phyloP scores from a whole-genome alignment of 73 alveolate genomes.

The Paramecium tetraurelia region DNA sequence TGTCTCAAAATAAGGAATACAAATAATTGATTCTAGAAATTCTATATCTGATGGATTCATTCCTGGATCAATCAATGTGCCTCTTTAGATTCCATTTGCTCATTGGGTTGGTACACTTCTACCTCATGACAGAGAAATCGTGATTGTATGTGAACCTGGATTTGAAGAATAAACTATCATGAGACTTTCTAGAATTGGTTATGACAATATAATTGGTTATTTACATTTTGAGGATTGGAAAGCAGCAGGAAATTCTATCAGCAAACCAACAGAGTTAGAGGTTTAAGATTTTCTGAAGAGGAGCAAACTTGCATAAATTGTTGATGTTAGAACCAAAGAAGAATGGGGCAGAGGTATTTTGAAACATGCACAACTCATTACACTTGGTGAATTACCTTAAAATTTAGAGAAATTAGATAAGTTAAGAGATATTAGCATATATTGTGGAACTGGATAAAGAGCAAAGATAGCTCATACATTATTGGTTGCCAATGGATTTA shows the following conservation, averaged over 20 bases:
- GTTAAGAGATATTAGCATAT: slow-evolving; percentile 35
- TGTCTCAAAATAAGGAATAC: background rate
- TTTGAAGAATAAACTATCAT: slow-evolving; percentile 57
- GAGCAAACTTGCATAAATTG: slow-evolving; percentile 7
- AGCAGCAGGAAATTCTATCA: background rate
- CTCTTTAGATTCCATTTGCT: slow-evolving; percentile 62
- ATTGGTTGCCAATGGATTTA: slow-evolving; percentile 32
- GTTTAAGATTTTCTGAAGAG: slow-evolving; percentile 14
- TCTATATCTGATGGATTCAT: slow-evolving; percentile 47
- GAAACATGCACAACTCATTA: slow-evolving; percentile 44
- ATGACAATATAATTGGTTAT: slow-evolving; percentile 54
- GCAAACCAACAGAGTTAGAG: slow-evolving; percentile 29
- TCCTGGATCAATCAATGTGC: slow-evolving; percentile 57
- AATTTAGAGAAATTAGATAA: slow-evolving; percentile 38
- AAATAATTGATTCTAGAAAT: slow-evolving; percentile 49
- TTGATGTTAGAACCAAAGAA: slow-evolving; percentile 58
- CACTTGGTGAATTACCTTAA: slow-evolving; percentile 49
- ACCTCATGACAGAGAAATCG: slow-evolving; percentile 34
- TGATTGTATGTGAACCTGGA: slow-evolving; percentile 56
- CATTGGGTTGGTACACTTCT: slow-evolving; percentile 64
- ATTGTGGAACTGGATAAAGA: slow-evolving; percentile 62
- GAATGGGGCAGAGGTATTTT: slow-evolving; percentile 50
- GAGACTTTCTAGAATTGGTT: slow-evolving; percentile 68
- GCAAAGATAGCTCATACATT: slow-evolving; percentile 58
- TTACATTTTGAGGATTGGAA: slow-evolving; percentile 43